phyloP scores from a whole-genome alignment of 2,329 filamentous ascomycete species.

The Amauroascus verrucosus region DNA sequence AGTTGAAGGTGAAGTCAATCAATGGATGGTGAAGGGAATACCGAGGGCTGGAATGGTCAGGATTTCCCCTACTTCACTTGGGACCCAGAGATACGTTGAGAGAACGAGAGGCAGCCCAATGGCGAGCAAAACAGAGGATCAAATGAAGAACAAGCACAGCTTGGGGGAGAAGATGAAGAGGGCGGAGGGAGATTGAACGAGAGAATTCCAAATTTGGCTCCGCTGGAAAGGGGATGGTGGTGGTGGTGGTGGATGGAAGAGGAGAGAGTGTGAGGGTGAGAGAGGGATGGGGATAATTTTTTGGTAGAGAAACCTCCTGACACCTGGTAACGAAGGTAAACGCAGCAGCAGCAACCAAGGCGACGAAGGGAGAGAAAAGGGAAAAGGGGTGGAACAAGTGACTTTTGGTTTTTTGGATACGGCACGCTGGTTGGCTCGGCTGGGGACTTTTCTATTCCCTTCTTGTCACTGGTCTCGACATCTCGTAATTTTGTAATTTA shows the following conservation, averaged over 20 bases:
- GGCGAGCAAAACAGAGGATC: slow-evolving; percentile 13
- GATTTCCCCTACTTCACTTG: slow-evolving; percentile 6
- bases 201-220: slow-evolving; percentile 12
- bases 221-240: not conserved
- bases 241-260: no score
- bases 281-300: not conserved
- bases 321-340: not conserved
- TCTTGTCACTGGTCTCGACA: not conserved
- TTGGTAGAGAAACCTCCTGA: not conserved
- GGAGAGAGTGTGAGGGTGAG: not conserved
- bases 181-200: slow-evolving; percentile 12
- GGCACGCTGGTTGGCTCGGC: not conserved
- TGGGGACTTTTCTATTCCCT: not conserved
- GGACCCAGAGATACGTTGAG: not conserved
- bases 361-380: not conserved
- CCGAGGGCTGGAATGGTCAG: not conserved
- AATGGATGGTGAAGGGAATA: not conserved
- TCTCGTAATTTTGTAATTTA: not conserved
- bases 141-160: slow-evolving; percentile 20
- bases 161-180: slow-evolving; percentile 22
- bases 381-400: slow-evolving; percentile 4
- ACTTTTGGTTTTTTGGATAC: not conserved
- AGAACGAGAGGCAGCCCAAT: slow-evolving; percentile 9
- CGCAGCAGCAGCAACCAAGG: not conserved
- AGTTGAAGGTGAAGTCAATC: not conserved